Conservation (phyloP, 805 yeast genomes). For the Schwanniomyces sp. region DNA sequence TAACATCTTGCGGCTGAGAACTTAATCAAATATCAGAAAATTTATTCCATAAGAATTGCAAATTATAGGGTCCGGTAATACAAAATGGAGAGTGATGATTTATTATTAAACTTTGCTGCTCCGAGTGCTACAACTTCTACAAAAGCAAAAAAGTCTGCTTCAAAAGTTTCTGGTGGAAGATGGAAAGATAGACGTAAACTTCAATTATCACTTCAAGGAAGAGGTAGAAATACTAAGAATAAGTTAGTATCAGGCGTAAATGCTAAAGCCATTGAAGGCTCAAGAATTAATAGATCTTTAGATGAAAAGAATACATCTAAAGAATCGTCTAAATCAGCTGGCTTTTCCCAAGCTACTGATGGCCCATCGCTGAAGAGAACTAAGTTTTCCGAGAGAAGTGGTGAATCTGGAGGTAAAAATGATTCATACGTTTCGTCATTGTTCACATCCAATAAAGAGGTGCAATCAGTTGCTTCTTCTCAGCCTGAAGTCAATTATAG, state of each 20-base stretch:
- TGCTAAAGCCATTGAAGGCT: slow-evolving; percentile 16
- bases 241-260: slow-evolving; percentile 33
- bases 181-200: slow-evolving; percentile 80
- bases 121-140: slow-evolving; percentile 26
- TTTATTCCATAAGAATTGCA: background rate
- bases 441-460: slow-evolving; percentile 47
- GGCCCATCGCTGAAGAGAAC: slow-evolving; percentile 31
- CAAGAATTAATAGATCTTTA: background rate
- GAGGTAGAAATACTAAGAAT: slow-evolving; percentile 25
- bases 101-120: slow-evolving; percentile 71
- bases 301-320: background rate
- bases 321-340: slow-evolving; percentile 1
- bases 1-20: slow-evolving; percentile 8
- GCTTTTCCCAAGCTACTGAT: background rate
- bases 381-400: slow-evolving; percentile 48
- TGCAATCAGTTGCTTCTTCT: slow-evolving; percentile 60
- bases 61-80: background rate
- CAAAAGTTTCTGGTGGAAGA: slow-evolving; percentile 65
- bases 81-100: slow-evolving; percentile 52
- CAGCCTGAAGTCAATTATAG: slow-evolving; percentile 30
- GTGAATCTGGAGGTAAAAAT: slow-evolving; percentile 53
- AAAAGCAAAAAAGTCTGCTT: slow-evolving; percentile 14
- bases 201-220: slow-evolving; percentile 51
- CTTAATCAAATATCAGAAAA: background rate
- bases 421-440: slow-evolving; percentile 81